phyloP scores from a whole-genome alignment of 805 yeast species.

The Candida nemodendra region DNA sequence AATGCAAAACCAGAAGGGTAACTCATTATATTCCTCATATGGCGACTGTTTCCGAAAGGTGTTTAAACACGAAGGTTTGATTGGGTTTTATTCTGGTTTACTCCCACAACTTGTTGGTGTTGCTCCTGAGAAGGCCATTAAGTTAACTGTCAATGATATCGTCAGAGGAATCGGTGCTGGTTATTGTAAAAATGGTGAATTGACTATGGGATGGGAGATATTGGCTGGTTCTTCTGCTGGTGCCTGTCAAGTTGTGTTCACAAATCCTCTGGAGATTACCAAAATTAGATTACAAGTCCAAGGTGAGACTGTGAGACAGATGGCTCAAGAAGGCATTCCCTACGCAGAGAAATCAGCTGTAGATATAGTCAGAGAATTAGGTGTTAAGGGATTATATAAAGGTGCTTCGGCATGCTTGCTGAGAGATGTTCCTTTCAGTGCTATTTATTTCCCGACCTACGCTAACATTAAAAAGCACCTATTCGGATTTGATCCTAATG shows the following conservation, averaged over 20 bases:
- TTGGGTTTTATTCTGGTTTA: constrained; percentile 88
- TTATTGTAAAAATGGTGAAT: constrained; percentile 46
- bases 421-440: constrained; percentile 95
- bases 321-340: constrained; percentile 28
- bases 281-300: constrained; percentile 93
- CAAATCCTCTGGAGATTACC: constrained; percentile 94
- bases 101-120: constrained; percentile 95
- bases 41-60: constrained; percentile 84
- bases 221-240: constrained; percentile 94
- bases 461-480: constrained; percentile 84
- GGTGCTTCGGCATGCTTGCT: constrained; percentile 89
- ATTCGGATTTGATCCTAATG: constrained; percentile 78
- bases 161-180: constrained; percentile 69
- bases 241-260: constrained; percentile 92
- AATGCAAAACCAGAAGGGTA: constrained; percentile 91
- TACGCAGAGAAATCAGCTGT: constrained; percentile 54
- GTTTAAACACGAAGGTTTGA: constrained; percentile 69
- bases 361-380: constrained; percentile 73
- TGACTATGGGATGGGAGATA: constrained; percentile 63
- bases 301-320: constrained; percentile 59
- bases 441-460: constrained; percentile 95
- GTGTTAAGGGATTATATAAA: constrained; percentile 81
- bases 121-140: constrained; percentile 97
- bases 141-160: constrained; percentile 88
- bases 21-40: constrained; percentile 72